Evolutionary conservation across 495 filamentous ascomycete species (phyloP).

Genomic region (Lindgomyces ingoldianus): DNA sequence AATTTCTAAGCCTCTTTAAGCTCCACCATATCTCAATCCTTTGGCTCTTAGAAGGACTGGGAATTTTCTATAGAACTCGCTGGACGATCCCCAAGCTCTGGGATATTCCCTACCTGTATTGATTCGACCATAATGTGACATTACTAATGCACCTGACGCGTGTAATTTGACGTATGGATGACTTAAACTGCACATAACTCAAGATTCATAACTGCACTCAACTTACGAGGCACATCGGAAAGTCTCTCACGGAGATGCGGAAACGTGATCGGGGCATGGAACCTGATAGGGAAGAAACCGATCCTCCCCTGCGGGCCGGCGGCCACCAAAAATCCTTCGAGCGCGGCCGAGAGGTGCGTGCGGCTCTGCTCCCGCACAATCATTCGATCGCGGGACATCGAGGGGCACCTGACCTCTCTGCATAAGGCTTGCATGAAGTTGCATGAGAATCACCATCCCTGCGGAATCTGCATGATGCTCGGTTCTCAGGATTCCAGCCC

Average conservation of each 20-base stretch:
- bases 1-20: too few species aligned
- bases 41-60: too few species aligned
- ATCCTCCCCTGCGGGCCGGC: background rate
- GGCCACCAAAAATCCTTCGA: background rate
- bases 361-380: conserved; percentile 2
- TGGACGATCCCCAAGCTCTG: too few species aligned
- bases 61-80: too few species aligned
- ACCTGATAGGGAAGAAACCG: background rate
- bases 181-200: background rate
- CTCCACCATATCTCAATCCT: too few species aligned
- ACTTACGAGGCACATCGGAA: background rate
- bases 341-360: background rate
- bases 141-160: background rate
- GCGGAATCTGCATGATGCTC: background rate
- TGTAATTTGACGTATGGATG: background rate
- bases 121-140: too few species aligned
- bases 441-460: background rate
- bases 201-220: background rate
- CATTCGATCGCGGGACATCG: background rate
- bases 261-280: background rate
- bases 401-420: conserved; percentile 2
- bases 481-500: background rate
- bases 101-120: too few species aligned
- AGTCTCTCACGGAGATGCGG: background rate
- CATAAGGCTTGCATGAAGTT: background rate